These are phyloP conservation scores for Amanita jacksonii DNA, from an alignment of 768 basidiomycete species.

Conservation along the genomic window DNA sequence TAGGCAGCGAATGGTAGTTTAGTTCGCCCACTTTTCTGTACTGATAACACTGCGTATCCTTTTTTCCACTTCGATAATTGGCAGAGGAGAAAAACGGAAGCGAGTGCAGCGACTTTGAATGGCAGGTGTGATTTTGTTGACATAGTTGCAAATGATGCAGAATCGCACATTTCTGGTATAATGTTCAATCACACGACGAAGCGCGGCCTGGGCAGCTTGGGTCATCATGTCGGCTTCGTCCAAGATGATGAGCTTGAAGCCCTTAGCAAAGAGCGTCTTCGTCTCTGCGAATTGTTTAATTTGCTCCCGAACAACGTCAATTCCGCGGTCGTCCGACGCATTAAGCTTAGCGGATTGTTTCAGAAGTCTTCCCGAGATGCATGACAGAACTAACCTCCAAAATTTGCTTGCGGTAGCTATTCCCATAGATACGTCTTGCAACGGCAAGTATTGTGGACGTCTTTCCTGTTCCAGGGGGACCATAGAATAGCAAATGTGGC, in stretches of 20 bases:
- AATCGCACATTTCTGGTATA: slow-evolving; percentile 98
- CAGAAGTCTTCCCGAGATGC: neutral
- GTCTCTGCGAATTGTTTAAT: slow-evolving; percentile 99
- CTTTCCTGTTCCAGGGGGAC: slow-evolving; percentile 97
- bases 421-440: slow-evolving; percentile 88
- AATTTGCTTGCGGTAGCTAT: slow-evolving; percentile 81
- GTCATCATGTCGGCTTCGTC: slow-evolving; percentile 99
- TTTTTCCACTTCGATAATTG: slow-evolving; percentile 77
- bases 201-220: slow-evolving; percentile 89
- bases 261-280: slow-evolving; percentile 81
- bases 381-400: slow-evolving; percentile 56
- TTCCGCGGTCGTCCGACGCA: slow-evolving; percentile 96
- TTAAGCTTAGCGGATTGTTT: slow-evolving; percentile 54
- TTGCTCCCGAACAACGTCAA: slow-evolving; percentile 97
- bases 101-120: slow-evolving; percentile 98
- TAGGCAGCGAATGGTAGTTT: neutral
- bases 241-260: slow-evolving; percentile 94
- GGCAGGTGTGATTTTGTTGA: slow-evolving; percentile 97
- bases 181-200: slow-evolving; percentile 95
- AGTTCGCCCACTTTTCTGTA: slow-evolving; percentile 59
- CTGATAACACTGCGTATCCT: slow-evolving; percentile 71
- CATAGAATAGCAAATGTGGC: slow-evolving; percentile 94
- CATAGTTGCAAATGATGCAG: slow-evolving; percentile 99
- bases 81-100: slow-evolving; percentile 93
- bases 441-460: slow-evolving; percentile 96